Conservation (phyloP, 371 early-diverging fungal genomes). For the Spraguea lophii region DNA sequence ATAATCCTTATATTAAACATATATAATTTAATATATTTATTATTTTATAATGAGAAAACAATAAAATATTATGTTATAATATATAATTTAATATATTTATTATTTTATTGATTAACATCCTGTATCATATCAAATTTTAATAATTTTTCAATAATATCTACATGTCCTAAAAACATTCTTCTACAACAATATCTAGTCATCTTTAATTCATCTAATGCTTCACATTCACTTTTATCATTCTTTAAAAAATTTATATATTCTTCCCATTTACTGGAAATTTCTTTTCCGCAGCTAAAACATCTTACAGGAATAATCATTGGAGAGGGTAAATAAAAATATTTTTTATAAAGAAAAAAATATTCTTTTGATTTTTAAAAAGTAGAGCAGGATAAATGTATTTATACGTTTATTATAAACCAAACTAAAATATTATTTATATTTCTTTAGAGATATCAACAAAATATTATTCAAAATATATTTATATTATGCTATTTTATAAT, state of each 20-base stretch:
- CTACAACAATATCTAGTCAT: constrained; percentile 92
- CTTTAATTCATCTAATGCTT: constrained; percentile 66
- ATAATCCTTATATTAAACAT: background rate
- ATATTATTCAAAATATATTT: too few species aligned
- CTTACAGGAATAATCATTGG: constrained; percentile 78
- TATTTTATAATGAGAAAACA: background rate
- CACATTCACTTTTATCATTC: constrained; percentile 53
- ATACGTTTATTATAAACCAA: too few species aligned
- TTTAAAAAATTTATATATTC: constrained; percentile 61
- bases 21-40: background rate
- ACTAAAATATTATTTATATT: too few species aligned
- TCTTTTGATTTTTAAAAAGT: too few species aligned
- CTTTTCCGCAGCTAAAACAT: constrained; percentile 89
- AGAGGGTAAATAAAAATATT: too few species aligned
- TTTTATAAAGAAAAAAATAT: too few species aligned
- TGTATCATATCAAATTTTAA: constrained; percentile 57
- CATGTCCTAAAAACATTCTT: constrained; percentile 89
- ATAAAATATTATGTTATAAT: background rate
- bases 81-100: background rate
- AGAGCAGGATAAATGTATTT: too few species aligned
- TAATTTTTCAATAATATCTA: constrained; percentile 90
- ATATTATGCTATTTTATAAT: too few species aligned
- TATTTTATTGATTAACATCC: background rate
- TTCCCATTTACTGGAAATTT: constrained; percentile 89
- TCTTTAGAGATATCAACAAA: too few species aligned